A percentile compares a stretch with the other conserved stretches of the same genome.
Conservation (phyloP, 768 basidiomycete genomes). For the Amylocystis lapponica region DNA sequence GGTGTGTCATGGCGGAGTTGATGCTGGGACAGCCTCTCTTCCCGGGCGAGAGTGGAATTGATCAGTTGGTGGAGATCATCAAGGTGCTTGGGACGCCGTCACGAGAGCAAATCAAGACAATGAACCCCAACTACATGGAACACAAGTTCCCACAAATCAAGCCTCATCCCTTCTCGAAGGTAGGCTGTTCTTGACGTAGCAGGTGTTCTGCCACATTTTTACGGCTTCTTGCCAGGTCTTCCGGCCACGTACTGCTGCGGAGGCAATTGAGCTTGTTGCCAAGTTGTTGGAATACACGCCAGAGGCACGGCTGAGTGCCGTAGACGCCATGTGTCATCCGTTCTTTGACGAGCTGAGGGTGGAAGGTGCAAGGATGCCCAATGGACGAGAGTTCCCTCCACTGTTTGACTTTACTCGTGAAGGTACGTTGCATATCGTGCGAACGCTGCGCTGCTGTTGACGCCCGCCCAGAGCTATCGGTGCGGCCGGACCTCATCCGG, state of each 20-base stretch:
- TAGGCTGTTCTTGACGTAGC: conserved; percentile 26
- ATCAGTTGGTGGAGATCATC: conserved; percentile 99
- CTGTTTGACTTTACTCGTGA: conserved; percentile 96
- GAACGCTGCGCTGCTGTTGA: neutral
- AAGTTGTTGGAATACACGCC: conserved; percentile 99
- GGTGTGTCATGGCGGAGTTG: conserved; percentile 99
- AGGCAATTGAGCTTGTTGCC: conserved; percentile 93
- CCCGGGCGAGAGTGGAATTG: conserved; percentile 98
- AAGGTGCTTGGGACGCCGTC: conserved; percentile 98
- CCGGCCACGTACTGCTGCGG: conserved; percentile 92
- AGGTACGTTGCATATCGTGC: conserved; percentile 67
- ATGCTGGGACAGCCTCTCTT: conserved; percentile 99
- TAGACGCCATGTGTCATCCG: conserved; percentile 88
- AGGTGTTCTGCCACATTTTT: conserved; percentile 10
- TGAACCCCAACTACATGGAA: conserved; percentile 99
- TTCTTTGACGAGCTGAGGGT: conserved; percentile 96
- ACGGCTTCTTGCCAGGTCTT: conserved; percentile 64
- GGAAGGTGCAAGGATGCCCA: conserved; percentile 92
- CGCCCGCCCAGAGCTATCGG: conserved; percentile 72
- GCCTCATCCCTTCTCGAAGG: conserved; percentile 98
- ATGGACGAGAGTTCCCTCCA: conserved; percentile 91
- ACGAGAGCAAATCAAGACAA: conserved; percentile 99
- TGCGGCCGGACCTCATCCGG: conserved; percentile 90
- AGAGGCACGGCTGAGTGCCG: conserved; percentile 79
- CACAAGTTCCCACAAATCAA: conserved; percentile 99